A percentile compares a stretch with the other conserved stretches of the same genome.
Conservation (phyloP, 2,329 filamentous ascomycete species). For the Metarhizium humberi region DNA sequence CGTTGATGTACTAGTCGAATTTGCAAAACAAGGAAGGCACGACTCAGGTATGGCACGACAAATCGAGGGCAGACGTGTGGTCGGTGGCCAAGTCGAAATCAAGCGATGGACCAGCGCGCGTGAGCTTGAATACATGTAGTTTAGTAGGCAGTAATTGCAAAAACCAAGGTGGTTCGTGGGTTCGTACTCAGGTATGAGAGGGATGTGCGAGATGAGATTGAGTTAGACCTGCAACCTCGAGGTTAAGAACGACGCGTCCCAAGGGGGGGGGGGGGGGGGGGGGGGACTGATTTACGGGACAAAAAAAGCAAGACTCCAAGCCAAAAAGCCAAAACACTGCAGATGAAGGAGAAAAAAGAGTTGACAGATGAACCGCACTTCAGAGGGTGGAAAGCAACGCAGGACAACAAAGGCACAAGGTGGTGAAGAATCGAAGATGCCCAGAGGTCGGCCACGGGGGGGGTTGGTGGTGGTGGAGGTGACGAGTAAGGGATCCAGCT, state of each 20-base stretch:
- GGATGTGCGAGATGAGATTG: neutral
- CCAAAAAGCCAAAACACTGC: neutral
- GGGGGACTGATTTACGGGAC: neutral
- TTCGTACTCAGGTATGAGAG: neutral
- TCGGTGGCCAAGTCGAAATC: neutral
- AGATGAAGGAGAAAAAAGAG: too few relatives aligned
- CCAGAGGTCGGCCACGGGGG: neutral
- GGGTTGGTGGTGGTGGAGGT: neutral
- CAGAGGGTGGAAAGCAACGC: neutral
- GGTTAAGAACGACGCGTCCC: neutral
- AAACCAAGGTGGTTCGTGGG: neutral
- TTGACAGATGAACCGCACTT: too few relatives aligned
- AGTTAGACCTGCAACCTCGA: neutral
- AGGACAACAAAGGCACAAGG: neutral
- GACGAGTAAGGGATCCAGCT: slow-evolving; percentile 1
- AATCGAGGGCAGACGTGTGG: neutral
- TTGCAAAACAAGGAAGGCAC: neutral
- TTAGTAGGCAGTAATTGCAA: neutral
- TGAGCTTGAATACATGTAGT: neutral
- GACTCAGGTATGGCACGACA: neutral
- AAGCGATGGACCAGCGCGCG: neutral
- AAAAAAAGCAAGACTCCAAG: neutral
- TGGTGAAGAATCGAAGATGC: neutral
- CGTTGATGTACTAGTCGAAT: neutral
- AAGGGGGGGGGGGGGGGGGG: neutral